These are phyloP conservation scores for Leucosporidium scottii DNA, from an alignment of 768 basidiomycete species.

Conservation along the genomic window DNA sequence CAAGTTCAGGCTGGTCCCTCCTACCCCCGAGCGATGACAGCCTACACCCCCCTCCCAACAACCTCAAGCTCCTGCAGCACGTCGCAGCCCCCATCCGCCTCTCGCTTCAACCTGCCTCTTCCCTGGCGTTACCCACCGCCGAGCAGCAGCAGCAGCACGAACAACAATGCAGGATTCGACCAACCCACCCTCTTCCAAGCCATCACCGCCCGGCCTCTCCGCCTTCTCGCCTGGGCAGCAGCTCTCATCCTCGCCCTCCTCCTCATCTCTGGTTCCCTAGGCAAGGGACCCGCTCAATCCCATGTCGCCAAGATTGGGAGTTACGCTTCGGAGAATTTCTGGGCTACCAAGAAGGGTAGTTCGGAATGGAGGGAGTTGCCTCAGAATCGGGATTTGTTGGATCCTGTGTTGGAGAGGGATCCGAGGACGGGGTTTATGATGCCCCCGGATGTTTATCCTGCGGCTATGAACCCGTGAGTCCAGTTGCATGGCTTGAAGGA, in stretches of 20 bases:
- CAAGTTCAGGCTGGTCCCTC: too few relatives aligned
- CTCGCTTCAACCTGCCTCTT: background rate
- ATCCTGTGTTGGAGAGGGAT: slow-evolving; percentile 19
- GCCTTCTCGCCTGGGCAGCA: slow-evolving; percentile 1
- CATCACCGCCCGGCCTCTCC: background rate
- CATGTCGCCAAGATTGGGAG: background rate
- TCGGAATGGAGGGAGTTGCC: background rate
- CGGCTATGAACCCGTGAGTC: slow-evolving; percentile 27
- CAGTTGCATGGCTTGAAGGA: too few relatives aligned
- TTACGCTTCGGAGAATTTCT: background rate
- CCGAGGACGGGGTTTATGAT: slow-evolving; percentile 10
- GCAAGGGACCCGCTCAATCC: background rate
- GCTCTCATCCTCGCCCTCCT: slow-evolving; percentile 2
- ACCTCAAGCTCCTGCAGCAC: too few relatives aligned
- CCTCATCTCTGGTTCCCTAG: background rate
- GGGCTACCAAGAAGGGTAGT: background rate
- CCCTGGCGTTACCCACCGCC: background rate
- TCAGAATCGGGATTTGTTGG: slow-evolving; percentile 22
- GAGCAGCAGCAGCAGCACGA: too few relatives aligned
- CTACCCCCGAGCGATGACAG: background rate
- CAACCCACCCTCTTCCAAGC: background rate
- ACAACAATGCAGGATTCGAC: too few relatives aligned
- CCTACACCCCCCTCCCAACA: slow-evolving; percentile 5
- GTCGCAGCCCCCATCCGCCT: too few relatives aligned
- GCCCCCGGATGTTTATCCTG: slow-evolving; percentile 35